Evolutionary conservation across 148 eudicot species (phyloP).

Genomic region (Cornus controversa): DNA sequence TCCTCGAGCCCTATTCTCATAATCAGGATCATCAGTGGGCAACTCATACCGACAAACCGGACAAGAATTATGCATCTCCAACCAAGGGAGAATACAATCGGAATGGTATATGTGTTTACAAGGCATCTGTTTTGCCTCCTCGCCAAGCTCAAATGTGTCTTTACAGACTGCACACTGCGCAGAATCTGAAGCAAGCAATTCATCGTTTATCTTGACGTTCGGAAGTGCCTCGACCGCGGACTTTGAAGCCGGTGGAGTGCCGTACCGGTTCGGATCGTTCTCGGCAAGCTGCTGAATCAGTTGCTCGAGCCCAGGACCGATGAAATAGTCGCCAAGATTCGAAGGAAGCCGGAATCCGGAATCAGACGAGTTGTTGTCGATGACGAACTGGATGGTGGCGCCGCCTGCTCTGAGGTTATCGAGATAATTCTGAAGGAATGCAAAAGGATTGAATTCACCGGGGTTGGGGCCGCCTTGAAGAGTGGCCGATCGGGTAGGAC

Average conservation of each 20-base stretch:
- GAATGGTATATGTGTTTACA: constrained; percentile 39
- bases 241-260: constrained; percentile 33
- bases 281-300: constrained; percentile 40
- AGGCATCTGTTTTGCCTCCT: constrained; percentile 38
- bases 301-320: constrained; percentile 40
- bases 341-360: constrained; percentile 14
- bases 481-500: neutral
- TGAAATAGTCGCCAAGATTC: constrained; percentile 33
- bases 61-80: constrained; percentile 46
- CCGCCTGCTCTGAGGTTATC: constrained; percentile 32
- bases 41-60: constrained; percentile 46
- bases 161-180: constrained; percentile 36
- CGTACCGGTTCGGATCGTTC: constrained; percentile 37
- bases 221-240: constrained; percentile 23
- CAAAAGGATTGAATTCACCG: constrained; percentile 28
- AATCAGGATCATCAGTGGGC: constrained; percentile 44
- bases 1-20: constrained; percentile 25
- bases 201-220: constrained; percentile 8
- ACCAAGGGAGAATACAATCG: constrained; percentile 39
- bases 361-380: constrained; percentile 24
- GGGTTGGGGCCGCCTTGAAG: constrained; percentile 10
- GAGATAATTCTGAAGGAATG: constrained; percentile 35
- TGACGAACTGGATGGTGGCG: constrained; percentile 38
- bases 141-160: constrained; percentile 26
- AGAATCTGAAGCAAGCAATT: constrained; percentile 20